Percentiles rank a stretch among this genome's conserved stretches.
phyloP scores from a whole-genome alignment of 139 green algal genomes.

The Monoraphidium neglectum region DNA sequence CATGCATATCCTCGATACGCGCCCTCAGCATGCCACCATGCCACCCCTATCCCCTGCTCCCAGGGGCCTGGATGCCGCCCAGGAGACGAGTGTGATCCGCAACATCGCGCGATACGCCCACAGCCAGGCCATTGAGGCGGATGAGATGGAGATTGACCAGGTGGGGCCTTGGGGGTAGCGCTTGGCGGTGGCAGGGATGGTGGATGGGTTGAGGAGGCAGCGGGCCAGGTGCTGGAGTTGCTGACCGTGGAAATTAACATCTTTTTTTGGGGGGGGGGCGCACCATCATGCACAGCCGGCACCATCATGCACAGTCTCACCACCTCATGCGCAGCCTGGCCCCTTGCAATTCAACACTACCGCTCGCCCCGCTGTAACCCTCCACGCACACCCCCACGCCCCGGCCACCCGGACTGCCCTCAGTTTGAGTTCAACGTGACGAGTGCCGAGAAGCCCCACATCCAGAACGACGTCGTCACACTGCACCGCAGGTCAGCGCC shows the following conservation, averaged over 20 bases:
- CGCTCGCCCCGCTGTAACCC: background rate
- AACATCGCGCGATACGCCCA: constrained; percentile 9
- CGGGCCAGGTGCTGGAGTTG: background rate
- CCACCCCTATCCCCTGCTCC: background rate
- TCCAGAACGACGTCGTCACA: constrained; percentile 68
- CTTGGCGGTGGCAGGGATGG: background rate
- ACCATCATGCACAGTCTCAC: background rate
- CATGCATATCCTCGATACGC: background rate
- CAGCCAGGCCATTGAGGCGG: background rate
- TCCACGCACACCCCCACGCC: background rate
- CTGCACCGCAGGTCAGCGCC: constrained; percentile 44
- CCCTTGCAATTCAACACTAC: background rate
- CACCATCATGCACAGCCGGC: background rate
- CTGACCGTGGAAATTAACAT: background rate
- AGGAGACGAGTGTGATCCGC: constrained; percentile 16
- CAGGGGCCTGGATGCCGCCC: background rate
- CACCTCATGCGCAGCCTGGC: background rate
- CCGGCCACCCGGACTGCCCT: no score
- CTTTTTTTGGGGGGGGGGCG: background rate
- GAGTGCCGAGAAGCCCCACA: constrained; percentile 54
- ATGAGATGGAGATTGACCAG: constrained; percentile 26
- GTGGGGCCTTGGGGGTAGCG: background rate
- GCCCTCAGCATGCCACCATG: background rate
- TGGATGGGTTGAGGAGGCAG: background rate
- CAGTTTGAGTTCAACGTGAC: constrained; percentile 63